A percentile compares a stretch with the other conserved stretches of the same genome.
Evolutionary conservation across 148 eudicot genomes (phyloP).

Genomic region (Rhododendron vialii): DNA sequence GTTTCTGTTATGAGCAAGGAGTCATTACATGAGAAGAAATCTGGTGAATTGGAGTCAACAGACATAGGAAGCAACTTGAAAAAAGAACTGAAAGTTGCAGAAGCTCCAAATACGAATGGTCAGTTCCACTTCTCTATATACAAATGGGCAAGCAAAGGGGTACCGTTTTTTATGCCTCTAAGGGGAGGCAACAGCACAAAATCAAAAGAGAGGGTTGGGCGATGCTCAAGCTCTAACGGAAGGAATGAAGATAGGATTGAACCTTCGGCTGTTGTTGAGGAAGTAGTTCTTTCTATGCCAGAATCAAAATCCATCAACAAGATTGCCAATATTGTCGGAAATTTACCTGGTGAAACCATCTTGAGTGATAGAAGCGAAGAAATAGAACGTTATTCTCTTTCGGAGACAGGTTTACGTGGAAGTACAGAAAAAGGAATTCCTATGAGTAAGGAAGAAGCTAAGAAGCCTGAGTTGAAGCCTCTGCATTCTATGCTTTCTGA

Average conservation of each 20-base stretch:
- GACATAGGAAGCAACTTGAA: constrained; percentile 11
- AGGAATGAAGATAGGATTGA: constrained; percentile 7
- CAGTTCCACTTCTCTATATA: constrained; percentile 89
- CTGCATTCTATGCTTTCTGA: constrained; percentile 16
- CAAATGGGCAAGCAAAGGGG: constrained; percentile 76
- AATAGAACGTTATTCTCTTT: constrained; percentile 3
- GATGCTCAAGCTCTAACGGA: constrained; percentile 19
- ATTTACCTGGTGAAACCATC: constrained; percentile 5
- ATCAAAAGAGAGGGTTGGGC: constrained; percentile 29
- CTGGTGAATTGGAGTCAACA: constrained; percentile 19
- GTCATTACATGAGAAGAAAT: constrained; percentile 8
- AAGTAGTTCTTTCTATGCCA: background rate
- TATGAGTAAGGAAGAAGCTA: constrained; percentile 4
- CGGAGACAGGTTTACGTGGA: constrained; percentile 2
- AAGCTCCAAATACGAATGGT: constrained; percentile 21
- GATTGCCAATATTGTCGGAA: background rate
- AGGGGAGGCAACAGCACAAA: constrained; percentile 28
- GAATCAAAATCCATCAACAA: constrained; percentile 11
- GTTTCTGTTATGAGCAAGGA: constrained; percentile 21
- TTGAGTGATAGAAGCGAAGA: constrained; percentile 14
- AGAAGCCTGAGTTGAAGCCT: constrained; percentile 18
- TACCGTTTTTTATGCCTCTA: constrained; percentile 45
- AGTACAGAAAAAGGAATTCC: constrained; percentile 15
- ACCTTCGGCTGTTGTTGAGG: constrained; percentile 11
- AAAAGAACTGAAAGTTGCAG: constrained; percentile 21